phyloP scores from a whole-genome alignment of 2,329 filamentous ascomycete genomes.

The Aureobasidium uvarum region DNA sequence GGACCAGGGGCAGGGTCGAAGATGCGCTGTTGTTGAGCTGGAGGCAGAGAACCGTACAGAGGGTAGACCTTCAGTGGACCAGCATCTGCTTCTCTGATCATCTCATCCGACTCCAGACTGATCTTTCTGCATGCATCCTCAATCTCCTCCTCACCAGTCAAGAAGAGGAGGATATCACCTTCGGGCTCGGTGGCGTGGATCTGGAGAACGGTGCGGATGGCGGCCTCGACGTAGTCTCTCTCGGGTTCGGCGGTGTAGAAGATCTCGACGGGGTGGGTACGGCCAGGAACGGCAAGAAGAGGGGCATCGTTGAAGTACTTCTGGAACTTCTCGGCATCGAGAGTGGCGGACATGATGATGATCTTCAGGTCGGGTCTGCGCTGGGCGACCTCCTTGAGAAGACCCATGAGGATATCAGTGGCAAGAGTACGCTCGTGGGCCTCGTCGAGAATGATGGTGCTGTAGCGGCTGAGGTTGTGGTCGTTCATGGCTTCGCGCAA shows the following conservation, averaged over 20 bases:
- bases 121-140: slow-evolving; percentile 96
- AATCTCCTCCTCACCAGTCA: slow-evolving; percentile 98
- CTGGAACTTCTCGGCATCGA: slow-evolving; percentile 98
- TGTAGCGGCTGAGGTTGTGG: slow-evolving; percentile 85
- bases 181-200: slow-evolving; percentile 92
- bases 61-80: slow-evolving; percentile 89
- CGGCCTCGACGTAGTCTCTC: slow-evolving; percentile 93
- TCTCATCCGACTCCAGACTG: slow-evolving; percentile 82
- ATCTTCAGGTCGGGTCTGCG: slow-evolving; percentile 90
- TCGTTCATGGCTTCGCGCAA: slow-evolving; percentile 96
- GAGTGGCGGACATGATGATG: slow-evolving; percentile 97
- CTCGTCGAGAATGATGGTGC: slow-evolving; percentile 97
- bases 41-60: slow-evolving; percentile 89
- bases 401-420: slow-evolving; percentile 95
- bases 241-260: slow-evolving; percentile 98
- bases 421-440: slow-evolving; percentile 96
- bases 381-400: slow-evolving; percentile 84
- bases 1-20: slow-evolving; percentile 84
- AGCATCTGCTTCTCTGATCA: slow-evolving; percentile 85
- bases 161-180: slow-evolving; percentile 88
- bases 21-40: slow-evolving; percentile 89
- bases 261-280: slow-evolving; percentile 95
- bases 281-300: slow-evolving; percentile 86
- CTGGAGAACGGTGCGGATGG: slow-evolving; percentile 89
- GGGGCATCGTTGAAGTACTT: slow-evolving; percentile 95